These are phyloP conservation scores for Simplicillium aogashimaense DNA, from an alignment of 2,329 filamentous ascomycete species.

Conservation along the genomic window DNA sequence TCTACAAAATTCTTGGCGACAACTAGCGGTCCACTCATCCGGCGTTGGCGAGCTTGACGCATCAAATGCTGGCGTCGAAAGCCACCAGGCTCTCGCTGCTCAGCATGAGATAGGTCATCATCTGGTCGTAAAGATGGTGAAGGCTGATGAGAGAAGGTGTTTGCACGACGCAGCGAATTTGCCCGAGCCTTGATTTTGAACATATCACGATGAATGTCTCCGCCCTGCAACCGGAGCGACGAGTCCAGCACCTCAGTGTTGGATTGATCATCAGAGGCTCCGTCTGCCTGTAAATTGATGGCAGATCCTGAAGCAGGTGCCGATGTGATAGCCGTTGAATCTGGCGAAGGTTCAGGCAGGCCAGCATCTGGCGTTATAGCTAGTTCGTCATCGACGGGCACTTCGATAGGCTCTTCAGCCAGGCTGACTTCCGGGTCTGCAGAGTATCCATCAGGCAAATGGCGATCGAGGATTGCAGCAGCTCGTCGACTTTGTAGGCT, in stretches of 20 bases:
- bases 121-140: constrained; percentile 18
- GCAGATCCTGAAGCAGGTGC: constrained; percentile 10
- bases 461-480: constrained; percentile 25
- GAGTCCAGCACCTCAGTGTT: constrained; percentile 34
- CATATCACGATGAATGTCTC: constrained; percentile 69
- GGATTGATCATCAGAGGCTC: constrained; percentile 14
- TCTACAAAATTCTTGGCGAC: constrained; percentile 64
- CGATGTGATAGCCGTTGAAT: constrained; percentile 4
- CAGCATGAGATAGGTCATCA: constrained; percentile 21
- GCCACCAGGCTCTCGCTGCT: constrained; percentile 32
- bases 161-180: constrained; percentile 42
- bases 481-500: constrained; percentile 18
- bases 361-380: constrained; percentile 3
- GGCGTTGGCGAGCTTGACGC: constrained; percentile 27
- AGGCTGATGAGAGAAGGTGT: constrained; percentile 54
- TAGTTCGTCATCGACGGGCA: constrained; percentile 4
- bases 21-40: constrained; percentile 29
- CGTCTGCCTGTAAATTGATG: constrained; percentile 9
- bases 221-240: constrained; percentile 62
- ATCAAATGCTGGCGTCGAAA: constrained; percentile 36
- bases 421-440: constrained; percentile 26
- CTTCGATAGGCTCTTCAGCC: constrained; percentile 10
- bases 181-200: constrained; percentile 60
- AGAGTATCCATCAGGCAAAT: constrained; percentile 28
- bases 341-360: constrained; percentile 4